These are phyloP conservation scores for Corymbia citriodora DNA, from an alignment of 441 rosid species.

Conservation along the genomic window DNA sequence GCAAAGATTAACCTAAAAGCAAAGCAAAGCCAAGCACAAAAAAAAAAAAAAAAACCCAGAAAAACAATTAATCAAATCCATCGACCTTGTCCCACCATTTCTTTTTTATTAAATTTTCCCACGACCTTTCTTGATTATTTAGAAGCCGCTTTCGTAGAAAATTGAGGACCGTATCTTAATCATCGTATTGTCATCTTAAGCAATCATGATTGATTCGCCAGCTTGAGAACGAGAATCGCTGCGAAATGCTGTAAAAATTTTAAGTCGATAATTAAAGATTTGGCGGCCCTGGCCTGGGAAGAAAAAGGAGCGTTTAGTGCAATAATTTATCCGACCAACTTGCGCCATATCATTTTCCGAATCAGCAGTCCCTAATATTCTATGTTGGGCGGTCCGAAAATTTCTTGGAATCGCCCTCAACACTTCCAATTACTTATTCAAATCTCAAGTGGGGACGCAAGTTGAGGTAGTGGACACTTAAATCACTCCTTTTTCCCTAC, in stretches of 20 bases:
- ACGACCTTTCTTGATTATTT: not conserved
- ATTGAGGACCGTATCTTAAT: not conserved
- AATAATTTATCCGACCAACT: not conserved
- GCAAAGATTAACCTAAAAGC: not conserved
- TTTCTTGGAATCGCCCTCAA: not conserved
- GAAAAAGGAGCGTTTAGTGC: not conserved
- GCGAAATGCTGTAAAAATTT: not conserved
- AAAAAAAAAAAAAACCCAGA: not conserved
- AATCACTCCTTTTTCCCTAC: not conserved
- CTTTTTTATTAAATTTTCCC: not conserved
- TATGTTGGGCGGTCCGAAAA: not conserved
- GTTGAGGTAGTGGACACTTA: not conserved
- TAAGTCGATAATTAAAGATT: not conserved
- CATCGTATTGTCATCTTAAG: not conserved
- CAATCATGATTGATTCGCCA: not conserved
- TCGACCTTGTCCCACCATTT: not conserved
- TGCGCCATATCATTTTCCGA: not conserved
- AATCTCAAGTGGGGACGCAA: not conserved
- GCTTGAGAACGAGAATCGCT: not conserved
- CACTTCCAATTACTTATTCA: not conserved
- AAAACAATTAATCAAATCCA: not conserved
- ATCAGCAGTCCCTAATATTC: not conserved
- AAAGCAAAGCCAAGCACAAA: not conserved
- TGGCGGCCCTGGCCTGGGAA: not conserved
- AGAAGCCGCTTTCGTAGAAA: not conserved